Base-by-base conservation (phyloP, 345 rosid genomes). In the Aegle marmelos region DNA sequence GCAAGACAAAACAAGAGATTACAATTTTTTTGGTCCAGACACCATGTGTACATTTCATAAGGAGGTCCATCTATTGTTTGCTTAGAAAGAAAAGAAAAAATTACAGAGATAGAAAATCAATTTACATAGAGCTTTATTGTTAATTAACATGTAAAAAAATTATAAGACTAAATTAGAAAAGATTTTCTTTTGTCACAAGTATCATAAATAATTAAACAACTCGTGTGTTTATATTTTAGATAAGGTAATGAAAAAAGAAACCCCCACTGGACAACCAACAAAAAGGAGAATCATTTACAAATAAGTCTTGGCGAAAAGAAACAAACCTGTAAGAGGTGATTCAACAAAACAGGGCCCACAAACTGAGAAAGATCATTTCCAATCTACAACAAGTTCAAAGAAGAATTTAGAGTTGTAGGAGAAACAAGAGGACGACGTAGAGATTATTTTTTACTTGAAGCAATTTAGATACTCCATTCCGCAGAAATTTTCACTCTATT, bases 351-450 rank as follows among this genome's bases (percentile, higher is more conserved):
- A 0, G 99, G 99, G 80, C 98, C 98, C 68, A 83, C 91, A 83
- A 94, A 92, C 75, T 92, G 97, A 83, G 94, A 92, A 79, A 91
- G 91, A 86, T 92, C 98, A 76, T 68, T 78, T 70, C 91, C 94
- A 72, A 96, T 83, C 99, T 95, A 83, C 89, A 88, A 64, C 53
- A 80, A 59, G 78, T 78, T 72, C 79, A 84, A 82, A 85, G 69
- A 68, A 79, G 54, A 72, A 74, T 59, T 50, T 45, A 76, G 85
- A 75, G 82, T 82, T 60, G 48, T 33, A 57, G 36, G 66, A 78
- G 65, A 77, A 75, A 76, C 81, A 19, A 59, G 16, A 81, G 68
- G 65, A 78, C 70, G 73, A 80, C 74, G 6, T 74, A 61, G 83
- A 79, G 22, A 79, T 70, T 59, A 71, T 31, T 60, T 74, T 53